Evolutionary conservation across 108 stramenopile genomes (phyloP), one percentile per base, ranked within the genome.

Genomic region (Phaeodactylum tricornutum): DNA sequence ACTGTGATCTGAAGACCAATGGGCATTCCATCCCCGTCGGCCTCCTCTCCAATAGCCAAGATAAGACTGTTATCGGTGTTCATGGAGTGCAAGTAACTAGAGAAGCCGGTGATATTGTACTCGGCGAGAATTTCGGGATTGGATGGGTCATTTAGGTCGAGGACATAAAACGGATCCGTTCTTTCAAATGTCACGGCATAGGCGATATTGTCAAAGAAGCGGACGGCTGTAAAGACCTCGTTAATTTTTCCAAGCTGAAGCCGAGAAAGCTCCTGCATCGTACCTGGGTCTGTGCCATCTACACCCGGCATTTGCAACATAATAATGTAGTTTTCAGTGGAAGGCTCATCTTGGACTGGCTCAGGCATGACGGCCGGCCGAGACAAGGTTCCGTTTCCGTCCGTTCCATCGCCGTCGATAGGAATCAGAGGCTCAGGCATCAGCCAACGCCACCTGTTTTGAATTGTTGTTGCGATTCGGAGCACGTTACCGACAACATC

Each of bases 101-200:
- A 75, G 46, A 72, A 79, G 19, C 78, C 78, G 21, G 69, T 43
- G 16, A 79, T 53, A 14, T 75, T 47, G 20, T 75, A 52, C 45
- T 72, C 73, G 33, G 65, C 65, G 1, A 53, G 16, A 36, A 64
- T 41, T 3, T 11, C 32, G 11, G 61, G 62, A 26, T 62, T 33
- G 11, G 28, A 39, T 2, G 66, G 57, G 1, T 65, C 61, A n/a
- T 0, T 29, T 25, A 71, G 22, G 51, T 71, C 75, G 6, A 71
- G 25, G 4, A 59, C 58, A 43, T 74, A 74, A 24, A 78, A 65
- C 0, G 77, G 77, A 59, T 78, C 72, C 8, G 37, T 73, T 26
- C 53, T 64, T 21, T 57, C 54, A 58, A 71, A 78, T 2, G 77
- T 78, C 11, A 73, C 70, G 40, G 64, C 68, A 40, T 77, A 77